Percentiles rank a stretch among this genome's conserved stretches.
These are phyloP conservation scores for Aspergillus eucalypticola DNA, from an alignment of 2,329 filamentous ascomycete species.

Conservation along the genomic window DNA sequence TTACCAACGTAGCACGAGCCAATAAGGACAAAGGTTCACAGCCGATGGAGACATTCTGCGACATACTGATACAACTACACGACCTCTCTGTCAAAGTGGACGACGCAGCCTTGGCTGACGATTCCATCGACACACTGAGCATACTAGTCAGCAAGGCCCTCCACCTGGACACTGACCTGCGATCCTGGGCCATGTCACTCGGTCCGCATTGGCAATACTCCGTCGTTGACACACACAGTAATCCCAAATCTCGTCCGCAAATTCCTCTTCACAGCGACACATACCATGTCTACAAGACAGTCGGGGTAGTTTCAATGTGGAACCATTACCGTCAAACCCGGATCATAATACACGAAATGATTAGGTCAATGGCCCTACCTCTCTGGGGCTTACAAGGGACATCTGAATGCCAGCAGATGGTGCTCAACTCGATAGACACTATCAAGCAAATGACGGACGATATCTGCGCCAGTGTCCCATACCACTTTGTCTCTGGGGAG, in stretches of 20 bases:
- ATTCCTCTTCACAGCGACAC: too few relatives aligned
- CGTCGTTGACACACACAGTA: too few relatives aligned
- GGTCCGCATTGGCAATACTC: too few relatives aligned
- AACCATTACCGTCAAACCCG: too few relatives aligned
- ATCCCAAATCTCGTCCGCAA: too few relatives aligned
- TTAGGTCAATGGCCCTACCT: not conserved
- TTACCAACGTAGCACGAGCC: not conserved
- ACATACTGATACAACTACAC: not conserved
- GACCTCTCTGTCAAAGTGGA: not conserved
- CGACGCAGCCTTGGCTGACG: not conserved
- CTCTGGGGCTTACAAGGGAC: slow-evolving; percentile 15
- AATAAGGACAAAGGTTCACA: not conserved
- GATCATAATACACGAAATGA: too few relatives aligned
- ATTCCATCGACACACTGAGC: too few relatives aligned
- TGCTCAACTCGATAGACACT: not conserved
- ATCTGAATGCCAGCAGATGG: not conserved
- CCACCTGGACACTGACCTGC: too few relatives aligned
- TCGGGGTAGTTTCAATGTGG: too few relatives aligned
- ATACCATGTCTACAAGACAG: too few relatives aligned
- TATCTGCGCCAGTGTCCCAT: slow-evolving; percentile 23
- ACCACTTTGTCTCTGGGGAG: slow-evolving; percentile 15
- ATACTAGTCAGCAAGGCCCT: too few relatives aligned
- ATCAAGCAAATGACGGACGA: slow-evolving; percentile 15
- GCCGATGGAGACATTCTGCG: not conserved
- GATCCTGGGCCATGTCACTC: too few relatives aligned